Evolutionary conservation across 768 basidiomycete genomes (phyloP).

Genomic region (Coprinopsis marcescibilis): DNA sequence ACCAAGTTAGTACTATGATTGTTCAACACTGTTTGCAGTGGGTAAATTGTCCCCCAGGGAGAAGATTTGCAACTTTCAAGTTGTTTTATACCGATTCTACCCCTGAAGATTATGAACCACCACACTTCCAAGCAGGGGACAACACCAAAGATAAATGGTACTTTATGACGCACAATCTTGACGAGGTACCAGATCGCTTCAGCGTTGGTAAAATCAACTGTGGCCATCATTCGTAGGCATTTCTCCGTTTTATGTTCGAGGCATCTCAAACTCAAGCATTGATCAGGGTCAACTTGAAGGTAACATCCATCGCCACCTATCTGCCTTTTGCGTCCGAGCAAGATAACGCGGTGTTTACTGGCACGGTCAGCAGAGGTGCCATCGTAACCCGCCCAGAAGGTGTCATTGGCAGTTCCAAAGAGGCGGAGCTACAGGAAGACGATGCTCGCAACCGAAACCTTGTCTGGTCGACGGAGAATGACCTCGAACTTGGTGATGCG

Average conservation of each 20-base stretch:
- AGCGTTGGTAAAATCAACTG: constrained; percentile 63
- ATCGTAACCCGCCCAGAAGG: constrained; percentile 44
- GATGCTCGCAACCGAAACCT: constrained; percentile 60
- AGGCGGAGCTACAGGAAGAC: constrained; percentile 52
- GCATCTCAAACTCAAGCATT: neutral
- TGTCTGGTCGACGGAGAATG: constrained; percentile 57
- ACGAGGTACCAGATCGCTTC: constrained; percentile 71
- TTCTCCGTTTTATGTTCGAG: neutral
- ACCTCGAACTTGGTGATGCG: constrained; percentile 45
- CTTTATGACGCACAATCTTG: constrained; percentile 69
- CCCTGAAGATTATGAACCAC: constrained; percentile 81
- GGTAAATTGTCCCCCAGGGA: constrained; percentile 37
- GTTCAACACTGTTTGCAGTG: neutral
- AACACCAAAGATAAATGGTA: constrained; percentile 69
- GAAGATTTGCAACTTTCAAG: constrained; percentile 86
- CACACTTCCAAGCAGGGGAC: constrained; percentile 70
- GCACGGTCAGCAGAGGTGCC: constrained; percentile 32
- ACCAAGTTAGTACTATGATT: constrained; percentile 48
- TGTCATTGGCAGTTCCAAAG: constrained; percentile 44
- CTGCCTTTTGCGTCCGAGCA: constrained; percentile 60
- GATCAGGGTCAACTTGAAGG: constrained; percentile 59
- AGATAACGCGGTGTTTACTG: constrained; percentile 50
- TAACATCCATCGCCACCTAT: constrained; percentile 69
- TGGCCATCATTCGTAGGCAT: constrained; percentile 64
- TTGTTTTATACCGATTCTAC: constrained; percentile 77